Evolutionary conservation across 2,329 filamentous ascomycete species (phyloP), one percentile per base, ranked within the genome.

Genomic region (Diaporthe longicolla): DNA sequence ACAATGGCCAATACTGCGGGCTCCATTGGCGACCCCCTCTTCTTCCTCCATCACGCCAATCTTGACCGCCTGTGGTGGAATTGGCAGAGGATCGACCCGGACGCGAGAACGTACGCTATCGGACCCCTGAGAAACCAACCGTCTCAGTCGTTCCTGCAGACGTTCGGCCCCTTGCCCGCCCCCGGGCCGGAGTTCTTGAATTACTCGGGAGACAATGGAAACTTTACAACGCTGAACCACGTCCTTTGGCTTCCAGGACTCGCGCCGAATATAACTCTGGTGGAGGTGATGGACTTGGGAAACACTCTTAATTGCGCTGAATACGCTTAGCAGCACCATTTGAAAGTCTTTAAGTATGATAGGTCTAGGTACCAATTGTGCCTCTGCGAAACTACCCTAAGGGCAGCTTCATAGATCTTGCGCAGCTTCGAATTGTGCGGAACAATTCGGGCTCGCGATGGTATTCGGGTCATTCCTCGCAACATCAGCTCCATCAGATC

Each of bases 11-110:
- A 78, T 26, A 57, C 72, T 5, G 52, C 17, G n/a, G 50, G 5
- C n/a, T 82, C 83, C 2, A 76, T 78, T 3, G 24, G 88, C 87
- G 80, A 81, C 66, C 80, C 80, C 0, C 32, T 81, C 15, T 81
- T 82, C 74, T 82, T 79, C 65, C 74, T 81, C 1, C 80, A 81
- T 68, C 80, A 82, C 63, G 75, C 77, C 15, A 81, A 77, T 63
- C 65, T 82, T 2, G 80, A 81, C 61, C 78, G 73, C 11, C 52
- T 77, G 15, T 82, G 78, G 78, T 80, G 79, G 78, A 65, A 78
- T 13, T 81, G 80, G 80, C 80, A 82, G 70, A 71, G 74, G 35
- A 59, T 72, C 8, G 74, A 78, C 37, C 69, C 54, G 50, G 26
- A 54, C 19, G 50, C 66, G 11, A 26, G 66, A 37, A 54, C 54